These are phyloP conservation scores for Melanopsichium pennsylvanicum DNA, from an alignment of 1,284 basidiomycete species.

Conservation along the genomic window DNA sequence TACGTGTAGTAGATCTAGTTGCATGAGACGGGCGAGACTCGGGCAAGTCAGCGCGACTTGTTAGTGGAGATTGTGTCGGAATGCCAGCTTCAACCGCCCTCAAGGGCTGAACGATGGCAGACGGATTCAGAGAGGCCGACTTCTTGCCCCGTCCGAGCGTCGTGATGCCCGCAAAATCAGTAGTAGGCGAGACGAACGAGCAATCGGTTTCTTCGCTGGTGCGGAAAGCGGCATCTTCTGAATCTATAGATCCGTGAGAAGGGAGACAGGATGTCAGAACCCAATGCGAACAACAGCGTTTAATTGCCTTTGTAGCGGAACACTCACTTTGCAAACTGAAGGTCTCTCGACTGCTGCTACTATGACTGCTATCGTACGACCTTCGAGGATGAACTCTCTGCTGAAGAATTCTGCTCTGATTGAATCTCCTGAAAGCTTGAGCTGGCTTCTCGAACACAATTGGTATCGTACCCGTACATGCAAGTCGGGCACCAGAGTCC, in stretches of 20 bases:
- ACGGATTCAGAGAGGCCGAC: not conserved
- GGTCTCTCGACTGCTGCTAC: not conserved
- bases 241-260: too few species aligned
- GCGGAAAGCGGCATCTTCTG: not conserved
- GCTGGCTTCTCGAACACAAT: not conserved
- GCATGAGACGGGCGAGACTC: constrained; percentile 9
- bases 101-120: not conserved
- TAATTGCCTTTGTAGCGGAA: too few species aligned
- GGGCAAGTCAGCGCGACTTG: not conserved
- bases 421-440: not conserved
- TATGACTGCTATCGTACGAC: not conserved
- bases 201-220: constrained; percentile 3
- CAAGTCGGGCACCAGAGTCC: too few species aligned
- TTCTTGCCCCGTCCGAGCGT: not conserved
- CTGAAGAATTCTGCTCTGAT: not conserved
- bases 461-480: too few species aligned
- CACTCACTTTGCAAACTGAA: not conserved
- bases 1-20: not conserved
- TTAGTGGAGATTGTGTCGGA: not conserved
- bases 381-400: not conserved
- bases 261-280: too few species aligned
- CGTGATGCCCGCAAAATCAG: not conserved
- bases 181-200: constrained; percentile 5
- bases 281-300: too few species aligned
- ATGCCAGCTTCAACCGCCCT: too few species aligned